Conservation (phyloP, 2,329 filamentous ascomycete genomes). For the Reticulascus tulasneorum region DNA sequence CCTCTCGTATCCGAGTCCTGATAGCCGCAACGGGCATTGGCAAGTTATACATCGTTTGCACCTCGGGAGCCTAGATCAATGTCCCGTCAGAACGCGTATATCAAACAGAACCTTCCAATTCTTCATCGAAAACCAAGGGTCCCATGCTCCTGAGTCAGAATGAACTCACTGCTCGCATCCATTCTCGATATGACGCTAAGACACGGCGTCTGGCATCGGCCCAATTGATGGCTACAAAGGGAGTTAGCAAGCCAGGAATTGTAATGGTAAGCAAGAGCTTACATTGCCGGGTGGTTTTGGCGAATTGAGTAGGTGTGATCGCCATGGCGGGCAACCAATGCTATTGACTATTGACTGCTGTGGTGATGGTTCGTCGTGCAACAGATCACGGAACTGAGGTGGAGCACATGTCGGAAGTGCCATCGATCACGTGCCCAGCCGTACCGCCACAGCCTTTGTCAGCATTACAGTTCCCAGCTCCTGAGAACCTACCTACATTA, state of each 20-base stretch:
- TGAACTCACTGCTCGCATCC: constrained; percentile 85
- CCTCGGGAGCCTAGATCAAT: constrained; percentile 74
- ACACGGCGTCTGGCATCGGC: constrained; percentile 83
- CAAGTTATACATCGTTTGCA: constrained; percentile 95
- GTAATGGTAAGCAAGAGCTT: constrained; percentile 30
- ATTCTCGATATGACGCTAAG: constrained; percentile 85
- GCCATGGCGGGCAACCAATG: constrained; percentile 60
- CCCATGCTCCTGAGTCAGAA: too few relatives aligned
- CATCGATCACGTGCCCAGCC: constrained; percentile 24
- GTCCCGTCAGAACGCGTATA: neutral
- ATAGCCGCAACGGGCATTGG: constrained; percentile 82
- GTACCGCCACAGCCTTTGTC: neutral
- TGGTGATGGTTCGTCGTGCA: constrained; percentile 24
- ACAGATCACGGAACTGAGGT: constrained; percentile 9
- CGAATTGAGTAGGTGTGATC: constrained; percentile 91
- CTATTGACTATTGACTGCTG: constrained; percentile 26
- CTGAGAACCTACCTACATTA: neutral
- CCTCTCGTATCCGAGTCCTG: constrained; percentile 90
- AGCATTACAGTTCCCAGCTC: neutral
- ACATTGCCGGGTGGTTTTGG: constrained; percentile 76
- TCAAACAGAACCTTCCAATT: neutral
- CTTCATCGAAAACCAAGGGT: neutral
- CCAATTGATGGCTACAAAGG: constrained; percentile 74
- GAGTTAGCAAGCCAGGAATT: constrained; percentile 28
- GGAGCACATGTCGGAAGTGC: constrained; percentile 11